Evolutionary conservation across 116 monocot species (phyloP).

Genomic region (Dioscorea cayenensis): DNA sequence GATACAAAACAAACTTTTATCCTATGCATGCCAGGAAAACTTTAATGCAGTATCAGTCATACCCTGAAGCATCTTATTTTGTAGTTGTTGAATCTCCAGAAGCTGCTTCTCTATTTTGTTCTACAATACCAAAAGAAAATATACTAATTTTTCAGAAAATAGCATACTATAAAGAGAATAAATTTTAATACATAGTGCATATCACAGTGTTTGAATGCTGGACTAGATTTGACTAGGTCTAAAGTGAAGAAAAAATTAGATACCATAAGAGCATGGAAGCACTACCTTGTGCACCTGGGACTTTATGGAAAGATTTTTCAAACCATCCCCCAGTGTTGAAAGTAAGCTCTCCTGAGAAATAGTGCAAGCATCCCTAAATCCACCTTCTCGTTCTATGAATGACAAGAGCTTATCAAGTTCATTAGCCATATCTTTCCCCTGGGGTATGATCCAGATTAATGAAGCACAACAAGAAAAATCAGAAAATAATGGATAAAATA

Average conservation of each 20-base stretch:
- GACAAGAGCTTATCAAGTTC: conserved; percentile 72
- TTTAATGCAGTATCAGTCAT: conserved; percentile 4
- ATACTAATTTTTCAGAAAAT: too few species aligned
- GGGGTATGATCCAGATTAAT: conserved; percentile 33
- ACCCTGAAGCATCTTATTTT: conserved; percentile 78
- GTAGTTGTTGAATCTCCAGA: conserved; percentile 61
- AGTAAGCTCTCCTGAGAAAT: conserved; percentile 40
- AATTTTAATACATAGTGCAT: background rate
- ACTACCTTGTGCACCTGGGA: conserved; percentile 49
- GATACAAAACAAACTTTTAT: background rate
- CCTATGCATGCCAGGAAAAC: background rate
- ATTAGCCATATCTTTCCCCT: conserved; percentile 70
- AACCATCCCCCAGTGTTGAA: conserved; percentile 47
- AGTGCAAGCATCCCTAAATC: conserved; percentile 57
- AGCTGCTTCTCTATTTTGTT: conserved; percentile 41
- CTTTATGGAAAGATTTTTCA: conserved; percentile 46
- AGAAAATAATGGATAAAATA: background rate
- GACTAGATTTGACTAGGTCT: background rate
- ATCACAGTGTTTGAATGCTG: background rate
- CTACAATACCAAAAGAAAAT: conserved; percentile 14
- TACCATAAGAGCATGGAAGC: background rate
- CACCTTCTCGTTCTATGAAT: conserved; percentile 66
- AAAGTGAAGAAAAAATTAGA: background rate
- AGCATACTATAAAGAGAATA: too few species aligned
- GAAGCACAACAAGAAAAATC: background rate